Percentiles rank a stretch among this genome's conserved stretches.
Evolutionary conservation across 495 filamentous ascomycete genomes (phyloP).

Genomic region (Penicilliopsis zonata): DNA sequence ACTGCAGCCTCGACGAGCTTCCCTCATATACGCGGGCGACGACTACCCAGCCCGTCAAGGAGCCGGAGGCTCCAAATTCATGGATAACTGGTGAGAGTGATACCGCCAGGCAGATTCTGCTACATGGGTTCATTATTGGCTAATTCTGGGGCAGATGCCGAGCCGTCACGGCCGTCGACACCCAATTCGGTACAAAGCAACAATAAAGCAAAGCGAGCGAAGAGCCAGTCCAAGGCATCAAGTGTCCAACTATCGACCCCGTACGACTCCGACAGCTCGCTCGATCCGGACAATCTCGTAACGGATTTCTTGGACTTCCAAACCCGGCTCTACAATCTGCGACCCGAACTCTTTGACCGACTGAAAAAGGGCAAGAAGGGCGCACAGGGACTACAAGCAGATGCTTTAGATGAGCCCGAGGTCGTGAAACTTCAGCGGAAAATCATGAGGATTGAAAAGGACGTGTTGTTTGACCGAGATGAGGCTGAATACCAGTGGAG

Average conservation of each 20-base stretch:
- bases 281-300: slow-evolving; percentile 62
- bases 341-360: slow-evolving; percentile 45
- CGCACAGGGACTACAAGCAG: slow-evolving; percentile 12
- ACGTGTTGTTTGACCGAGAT: slow-evolving; percentile 73
- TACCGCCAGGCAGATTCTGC: no score
- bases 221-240: slow-evolving; percentile 15
- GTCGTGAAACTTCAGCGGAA: slow-evolving; percentile 55
- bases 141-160: slow-evolving; percentile 22
- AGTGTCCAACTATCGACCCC: slow-evolving; percentile 8
- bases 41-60: slow-evolving; percentile 19
- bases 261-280: slow-evolving; percentile 40
- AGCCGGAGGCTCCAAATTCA: slow-evolving; percentile 23
- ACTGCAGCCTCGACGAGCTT: slow-evolving; percentile 54
- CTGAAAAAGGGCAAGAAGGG: slow-evolving; percentile 32
- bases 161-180: slow-evolving; percentile 20
- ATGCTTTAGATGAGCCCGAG: slow-evolving; percentile 28
- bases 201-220: slow-evolving; percentile 15
- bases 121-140: slow-evolving; percentile 9
- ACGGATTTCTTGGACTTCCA: slow-evolving; percentile 64
- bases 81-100: slow-evolving; percentile 37
- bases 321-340: slow-evolving; percentile 55
- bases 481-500: slow-evolving; percentile 69
- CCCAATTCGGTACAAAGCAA: slow-evolving; percentile 13
- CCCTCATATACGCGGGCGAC: slow-evolving; percentile 49
- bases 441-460: slow-evolving; percentile 64